A percentile compares a stretch with the other conserved stretches of the same genome.
Evolutionary conservation across 2,329 filamentous ascomycete species (phyloP).

Genomic region (Tolypocladium capitatum): DNA sequence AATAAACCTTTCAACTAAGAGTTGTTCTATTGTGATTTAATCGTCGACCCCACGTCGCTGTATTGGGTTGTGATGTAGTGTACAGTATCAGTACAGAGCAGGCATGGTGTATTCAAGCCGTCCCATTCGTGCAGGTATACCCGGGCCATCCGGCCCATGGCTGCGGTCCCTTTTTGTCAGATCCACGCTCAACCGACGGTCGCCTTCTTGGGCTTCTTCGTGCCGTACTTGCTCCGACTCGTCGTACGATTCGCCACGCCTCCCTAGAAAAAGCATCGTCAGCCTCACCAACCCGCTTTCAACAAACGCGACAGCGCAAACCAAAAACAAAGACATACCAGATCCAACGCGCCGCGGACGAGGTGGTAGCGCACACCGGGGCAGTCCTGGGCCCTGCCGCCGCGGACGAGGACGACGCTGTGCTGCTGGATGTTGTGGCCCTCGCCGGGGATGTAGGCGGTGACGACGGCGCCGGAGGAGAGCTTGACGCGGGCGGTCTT

Average conservation of each 20-base stretch:
- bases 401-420: constrained; percentile 90
- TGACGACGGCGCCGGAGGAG: constrained; percentile 75
- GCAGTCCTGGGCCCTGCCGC: constrained; percentile 89
- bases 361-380: constrained; percentile 95
- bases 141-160: not conserved
- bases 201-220: constrained; percentile 92
- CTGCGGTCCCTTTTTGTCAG: not conserved
- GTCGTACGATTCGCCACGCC: constrained; percentile 77
- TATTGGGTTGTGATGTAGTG: not conserved
- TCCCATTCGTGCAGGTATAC: not conserved
- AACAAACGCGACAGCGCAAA: not conserved
- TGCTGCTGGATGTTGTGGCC: constrained; percentile 99
- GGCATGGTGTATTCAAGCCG: not conserved
- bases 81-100: constrained; percentile 1
- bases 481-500: constrained; percentile 89
- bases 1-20: constrained; percentile 4
- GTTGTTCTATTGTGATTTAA: not conserved
- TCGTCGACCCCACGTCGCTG: not conserved
- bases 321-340: constrained; percentile 47
- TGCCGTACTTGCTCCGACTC: constrained; percentile 90
- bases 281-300: constrained; percentile 2
- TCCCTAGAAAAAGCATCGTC: constrained; percentile 41
- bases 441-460: constrained; percentile 92
- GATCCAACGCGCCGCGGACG: constrained; percentile 79
- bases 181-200: constrained; percentile 29